These are phyloP conservation scores for Daedaleopsis nitida DNA, from an alignment of 768 basidiomycete species.

Conservation along the genomic window DNA sequence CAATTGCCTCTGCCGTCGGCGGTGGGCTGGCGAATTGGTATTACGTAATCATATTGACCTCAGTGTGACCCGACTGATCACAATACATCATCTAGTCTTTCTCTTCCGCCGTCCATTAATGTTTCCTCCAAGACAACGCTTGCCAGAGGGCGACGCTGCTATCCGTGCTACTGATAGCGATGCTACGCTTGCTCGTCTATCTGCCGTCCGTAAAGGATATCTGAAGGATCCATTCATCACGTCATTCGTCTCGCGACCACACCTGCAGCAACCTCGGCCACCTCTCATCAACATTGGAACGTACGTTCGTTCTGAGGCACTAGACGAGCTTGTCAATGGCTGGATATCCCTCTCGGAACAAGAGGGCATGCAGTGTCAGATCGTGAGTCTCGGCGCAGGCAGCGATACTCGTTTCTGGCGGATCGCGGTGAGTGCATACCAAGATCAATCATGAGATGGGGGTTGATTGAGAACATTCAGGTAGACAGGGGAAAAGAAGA, in stretches of 20 bases:
- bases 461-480: constrained; percentile 7
- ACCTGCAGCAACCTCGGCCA: constrained; percentile 60
- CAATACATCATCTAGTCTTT: too few species aligned
- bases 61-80: too few species aligned
- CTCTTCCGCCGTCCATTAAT: constrained; percentile 3
- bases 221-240: constrained; percentile 74
- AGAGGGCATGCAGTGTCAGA: constrained; percentile 64
- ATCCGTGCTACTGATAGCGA: constrained; percentile 82
- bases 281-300: constrained; percentile 97
- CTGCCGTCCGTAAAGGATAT: constrained; percentile 84
- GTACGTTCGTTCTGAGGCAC: constrained; percentile 76
- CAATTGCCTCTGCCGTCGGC: neutral
- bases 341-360: constrained; percentile 55
- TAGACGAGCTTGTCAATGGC: constrained; percentile 72
- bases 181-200: constrained; percentile 80
- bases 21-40: too few species aligned
- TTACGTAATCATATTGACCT: too few species aligned
- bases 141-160: constrained; percentile 55
- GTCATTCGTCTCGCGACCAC: constrained; percentile 63
- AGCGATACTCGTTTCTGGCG: constrained; percentile 97
- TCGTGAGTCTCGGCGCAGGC: constrained; percentile 93
- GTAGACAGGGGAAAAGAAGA: constrained; percentile 58
- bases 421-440: constrained; percentile 60
- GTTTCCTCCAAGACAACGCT: constrained; percentile 16
- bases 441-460: neutral